phyloP scores from a whole-genome alignment of 2,329 filamentous ascomycete species.

The Calonectria crousiana region DNA sequence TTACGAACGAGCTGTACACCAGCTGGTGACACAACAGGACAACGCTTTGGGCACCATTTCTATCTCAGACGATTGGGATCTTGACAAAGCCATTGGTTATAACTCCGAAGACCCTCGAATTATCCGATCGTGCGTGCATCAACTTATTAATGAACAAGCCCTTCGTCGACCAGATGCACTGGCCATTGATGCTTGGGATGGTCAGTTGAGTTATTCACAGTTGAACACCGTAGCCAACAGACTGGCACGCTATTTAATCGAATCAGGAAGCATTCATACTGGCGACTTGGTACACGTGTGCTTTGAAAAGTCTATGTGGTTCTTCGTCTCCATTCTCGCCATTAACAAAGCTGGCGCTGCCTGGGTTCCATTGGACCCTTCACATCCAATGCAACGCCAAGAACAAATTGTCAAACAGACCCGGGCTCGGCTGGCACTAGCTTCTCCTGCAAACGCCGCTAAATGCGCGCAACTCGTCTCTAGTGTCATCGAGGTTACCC shows the following conservation, averaged over 20 bases:
- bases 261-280: not conserved
- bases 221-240: not conserved
- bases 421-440: not conserved
- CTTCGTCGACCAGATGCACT: not conserved
- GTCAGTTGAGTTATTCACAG: not conserved
- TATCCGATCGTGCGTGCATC: not conserved
- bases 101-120: not conserved
- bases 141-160: not conserved
- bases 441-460: not conserved
- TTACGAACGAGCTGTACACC: not conserved
- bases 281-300: not conserved
- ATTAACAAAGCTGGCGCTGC: slow-evolving; percentile 13
- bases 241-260: not conserved
- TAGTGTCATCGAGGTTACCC: not conserved
- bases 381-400: not conserved
- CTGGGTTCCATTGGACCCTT: slow-evolving; percentile 7
- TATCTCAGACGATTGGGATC: not conserved
- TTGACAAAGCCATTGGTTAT: not conserved
- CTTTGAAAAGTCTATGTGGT: slow-evolving; percentile 12
- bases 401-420: slow-evolving; percentile 1
- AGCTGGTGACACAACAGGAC: not conserved
- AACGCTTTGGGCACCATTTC: not conserved
- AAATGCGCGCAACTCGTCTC: not conserved
- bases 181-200: not conserved
- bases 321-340: not conserved